Conservation (phyloP, 1,284 basidiomycete species). For the Ceratobasidium sp. region DNA sequence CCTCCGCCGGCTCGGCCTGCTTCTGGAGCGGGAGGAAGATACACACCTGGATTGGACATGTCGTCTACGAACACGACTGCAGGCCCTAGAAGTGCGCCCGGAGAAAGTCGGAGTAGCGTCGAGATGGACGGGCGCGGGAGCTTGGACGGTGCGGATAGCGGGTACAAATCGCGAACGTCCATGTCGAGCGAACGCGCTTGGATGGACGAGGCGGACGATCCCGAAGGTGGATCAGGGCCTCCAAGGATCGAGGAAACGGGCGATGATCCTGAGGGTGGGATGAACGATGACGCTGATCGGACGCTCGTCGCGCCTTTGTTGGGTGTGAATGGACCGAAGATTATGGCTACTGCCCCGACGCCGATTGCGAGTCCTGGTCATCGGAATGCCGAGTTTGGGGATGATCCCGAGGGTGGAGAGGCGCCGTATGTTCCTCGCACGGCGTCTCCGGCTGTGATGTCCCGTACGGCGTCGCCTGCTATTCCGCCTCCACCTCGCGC, state of each 20-base stretch:
- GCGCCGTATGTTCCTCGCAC: conserved; percentile 5
- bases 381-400: conserved; percentile 16
- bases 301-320: conserved; percentile 30
- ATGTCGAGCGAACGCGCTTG: conserved; percentile 35
- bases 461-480: background rate
- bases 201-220: conserved; percentile 22
- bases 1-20: conserved; percentile 30
- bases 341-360: conserved; percentile 35
- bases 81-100: conserved; percentile 29
- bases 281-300: conserved; percentile 3
- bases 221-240: conserved; percentile 10
- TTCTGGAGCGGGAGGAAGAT: conserved; percentile 13
- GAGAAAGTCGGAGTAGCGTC: conserved; percentile 18
- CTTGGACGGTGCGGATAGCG: conserved; percentile 41
- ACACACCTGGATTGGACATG: conserved; percentile 19
- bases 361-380: conserved; percentile 36
- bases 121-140: conserved; percentile 37
- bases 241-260: conserved; percentile 5
- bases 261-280: conserved; percentile 43
- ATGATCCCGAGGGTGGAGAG: conserved; percentile 28
- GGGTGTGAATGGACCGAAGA: conserved; percentile 27
- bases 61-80: background rate
- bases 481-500: background rate
- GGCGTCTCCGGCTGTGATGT: conserved; percentile 1
- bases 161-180: conserved; percentile 34